Evolutionary conservation across 2,329 filamentous ascomycete genomes (phyloP), one percentile per base, ranked within the genome.

Genomic region (Colletotrichum spaethianum): DNA sequence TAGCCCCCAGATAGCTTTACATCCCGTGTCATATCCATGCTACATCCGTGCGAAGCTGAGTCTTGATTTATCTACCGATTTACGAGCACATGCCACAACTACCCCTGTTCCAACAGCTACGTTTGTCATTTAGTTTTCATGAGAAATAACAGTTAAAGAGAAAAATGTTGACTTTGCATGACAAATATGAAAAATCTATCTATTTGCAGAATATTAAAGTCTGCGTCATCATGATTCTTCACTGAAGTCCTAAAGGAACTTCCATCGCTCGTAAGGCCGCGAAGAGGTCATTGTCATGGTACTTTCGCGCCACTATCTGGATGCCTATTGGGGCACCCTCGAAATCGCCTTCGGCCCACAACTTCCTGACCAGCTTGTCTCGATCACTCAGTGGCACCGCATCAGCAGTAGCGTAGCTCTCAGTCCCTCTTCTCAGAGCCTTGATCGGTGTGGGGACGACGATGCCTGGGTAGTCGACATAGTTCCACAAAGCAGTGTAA

Each of bases 271-370:
- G 26, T 5, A 81, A 40, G 8, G 78, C 80, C 18, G 74, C 77
- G 70, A 82, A 82, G 0, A 83, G 70, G 38, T 80, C 74, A 36
- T 79, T 82, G 2, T 84, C 82, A 18, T 81, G 76, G 61, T 80
- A 76, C 66, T 79, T 81, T 0, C 78, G 75, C 9, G 77, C 78
- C 16, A 82, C 77, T 7, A 83, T 67, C 74, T 83, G 81, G n/a
- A 83, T 55, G 1, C 76, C 73, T 0, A 82, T 64, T 1, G 81
- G 82, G 0, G 93, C 80, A 0, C 79, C 79, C 46, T 78, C 76
- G 61, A 82, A 83, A 42, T 80, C 77, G 0, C 77, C 75, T 20
- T 74, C 73, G 7, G 76, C 77, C 81, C 81, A 83, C 6, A 82
- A 31, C 48, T 79, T 53, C 48, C 76, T 76, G 3, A 79, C 80